A percentile compares a stretch with the other conserved stretches of the same genome.
Conservation (phyloP, 768 basidiomycete species). For the Calocera viscosa region DNA sequence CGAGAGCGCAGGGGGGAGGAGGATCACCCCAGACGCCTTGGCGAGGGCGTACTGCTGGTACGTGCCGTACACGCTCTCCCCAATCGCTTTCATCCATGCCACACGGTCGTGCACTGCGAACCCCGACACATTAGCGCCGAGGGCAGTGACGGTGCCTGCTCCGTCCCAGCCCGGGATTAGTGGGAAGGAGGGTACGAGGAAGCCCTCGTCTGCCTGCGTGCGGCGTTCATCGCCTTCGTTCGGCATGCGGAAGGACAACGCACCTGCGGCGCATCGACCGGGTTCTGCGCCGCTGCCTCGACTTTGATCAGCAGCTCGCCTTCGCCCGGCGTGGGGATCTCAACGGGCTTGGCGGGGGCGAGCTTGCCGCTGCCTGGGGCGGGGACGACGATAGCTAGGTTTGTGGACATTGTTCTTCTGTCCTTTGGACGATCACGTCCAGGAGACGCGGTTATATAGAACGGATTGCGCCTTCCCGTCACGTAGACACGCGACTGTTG, state of each 20-base stretch:
- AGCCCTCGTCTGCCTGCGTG: slow-evolving; percentile 9
- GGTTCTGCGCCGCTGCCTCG: slow-evolving; percentile 37
- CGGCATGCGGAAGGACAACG: neutral
- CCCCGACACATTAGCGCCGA: slow-evolving; percentile 40
- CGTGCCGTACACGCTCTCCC: neutral
- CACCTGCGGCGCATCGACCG: slow-evolving; percentile 37
- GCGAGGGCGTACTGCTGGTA: slow-evolving; percentile 10
- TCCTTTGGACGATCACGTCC: too few relatives aligned
- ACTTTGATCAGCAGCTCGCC: slow-evolving; percentile 13
- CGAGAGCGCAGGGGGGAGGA: slow-evolving; percentile 36
- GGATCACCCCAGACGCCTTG: neutral
- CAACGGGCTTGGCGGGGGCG: slow-evolving; percentile 10
- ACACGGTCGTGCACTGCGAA: slow-evolving; percentile 40
- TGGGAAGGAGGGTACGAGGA: slow-evolving; percentile 27
- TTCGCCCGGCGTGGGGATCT: slow-evolving; percentile 8
- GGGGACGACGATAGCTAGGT: slow-evolving; percentile 8
- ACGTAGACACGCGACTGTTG: too few relatives aligned
- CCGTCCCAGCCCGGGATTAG: slow-evolving; percentile 38
- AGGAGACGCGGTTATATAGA: too few relatives aligned
- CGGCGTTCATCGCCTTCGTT: neutral
- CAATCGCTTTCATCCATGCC: neutral
- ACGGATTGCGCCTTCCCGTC: too few relatives aligned
- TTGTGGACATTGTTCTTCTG: neutral
- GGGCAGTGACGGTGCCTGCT: slow-evolving; percentile 37
- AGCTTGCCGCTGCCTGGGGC: neutral